Conservation (phyloP, 1,284 basidiomycete species). For the Sphaerobolus stellatus region DNA sequence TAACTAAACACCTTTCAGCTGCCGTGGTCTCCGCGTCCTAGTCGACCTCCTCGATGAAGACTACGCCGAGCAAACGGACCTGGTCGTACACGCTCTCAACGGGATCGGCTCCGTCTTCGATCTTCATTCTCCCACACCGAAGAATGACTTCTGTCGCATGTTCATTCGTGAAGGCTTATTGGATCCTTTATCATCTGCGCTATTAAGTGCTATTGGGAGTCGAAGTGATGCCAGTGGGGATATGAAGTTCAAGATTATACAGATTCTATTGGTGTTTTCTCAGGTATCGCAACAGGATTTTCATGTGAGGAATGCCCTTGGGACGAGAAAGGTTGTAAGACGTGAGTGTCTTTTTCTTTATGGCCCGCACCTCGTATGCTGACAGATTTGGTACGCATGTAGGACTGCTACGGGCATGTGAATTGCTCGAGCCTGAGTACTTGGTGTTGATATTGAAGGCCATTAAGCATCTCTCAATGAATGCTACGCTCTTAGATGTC, state of each 20-base stretch:
- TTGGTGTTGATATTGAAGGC: constrained; percentile 90
- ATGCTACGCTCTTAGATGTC: constrained; percentile 84
- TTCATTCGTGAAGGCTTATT: constrained; percentile 94
- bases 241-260: constrained; percentile 86
- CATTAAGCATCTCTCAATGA: constrained; percentile 95
- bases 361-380: background rate
- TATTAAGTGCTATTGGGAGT: constrained; percentile 84
- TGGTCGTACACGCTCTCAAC: constrained; percentile 93
- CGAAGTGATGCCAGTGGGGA: constrained; percentile 66
- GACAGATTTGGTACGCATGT: constrained; percentile 10
- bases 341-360: constrained; percentile 52
- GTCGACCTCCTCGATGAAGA: constrained; percentile 97
- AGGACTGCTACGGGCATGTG: constrained; percentile 85
- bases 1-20: constrained; percentile 46
- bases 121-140: constrained; percentile 90
- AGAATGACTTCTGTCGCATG: constrained; percentile 98
- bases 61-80: constrained; percentile 83
- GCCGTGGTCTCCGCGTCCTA: constrained; percentile 89
- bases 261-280: constrained; percentile 89
- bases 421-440: constrained; percentile 78
- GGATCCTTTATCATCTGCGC: constrained; percentile 87
- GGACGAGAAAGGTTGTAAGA: constrained; percentile 84
- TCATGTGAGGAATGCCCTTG: constrained; percentile 88
- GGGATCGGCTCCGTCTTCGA: constrained; percentile 96
- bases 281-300: constrained; percentile 94